Conservation (phyloP, 495 filamentous ascomycete genomes). For the Usnea hakonensis region DNA sequence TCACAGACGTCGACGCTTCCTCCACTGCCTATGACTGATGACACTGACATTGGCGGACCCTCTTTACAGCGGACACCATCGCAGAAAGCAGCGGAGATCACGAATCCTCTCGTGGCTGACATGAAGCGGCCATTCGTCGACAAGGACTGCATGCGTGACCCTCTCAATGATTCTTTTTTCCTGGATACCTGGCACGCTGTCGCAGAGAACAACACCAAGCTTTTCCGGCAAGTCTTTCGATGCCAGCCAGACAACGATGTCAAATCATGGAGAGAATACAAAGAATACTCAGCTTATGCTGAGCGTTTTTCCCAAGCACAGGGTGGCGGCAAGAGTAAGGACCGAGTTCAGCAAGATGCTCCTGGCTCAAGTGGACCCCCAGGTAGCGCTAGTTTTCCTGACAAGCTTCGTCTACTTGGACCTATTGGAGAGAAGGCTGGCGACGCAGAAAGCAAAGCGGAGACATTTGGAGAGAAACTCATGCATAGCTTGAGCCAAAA, state of each 20-base stretch:
- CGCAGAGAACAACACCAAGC: slow-evolving; percentile 87
- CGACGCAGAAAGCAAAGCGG: slow-evolving; percentile 25
- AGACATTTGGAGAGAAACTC: slow-evolving; percentile 30
- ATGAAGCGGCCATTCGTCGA: slow-evolving; percentile 57
- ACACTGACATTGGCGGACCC: slow-evolving; percentile 73
- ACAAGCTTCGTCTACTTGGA: slow-evolving; percentile 25
- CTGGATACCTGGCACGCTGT: slow-evolving; percentile 81
- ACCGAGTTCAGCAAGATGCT: slow-evolving; percentile 38
- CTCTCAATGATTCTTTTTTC: slow-evolving; percentile 73
- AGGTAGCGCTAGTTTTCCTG: slow-evolving; percentile 30
- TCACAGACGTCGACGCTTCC: slow-evolving; percentile 58
- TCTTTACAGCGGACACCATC: slow-evolving; percentile 41
- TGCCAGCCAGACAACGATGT: slow-evolving; percentile 96
- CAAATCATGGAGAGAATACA: slow-evolving; percentile 89
- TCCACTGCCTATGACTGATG: slow-evolving; percentile 56
- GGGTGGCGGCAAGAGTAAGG: slow-evolving; percentile 38
- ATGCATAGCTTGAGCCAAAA: slow-evolving; percentile 18
- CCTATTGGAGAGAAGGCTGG: slow-evolving; percentile 32
- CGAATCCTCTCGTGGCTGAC: slow-evolving; percentile 55
- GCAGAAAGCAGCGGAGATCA: slow-evolving; percentile 34
- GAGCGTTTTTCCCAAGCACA: slow-evolving; percentile 71
- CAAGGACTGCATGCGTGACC: slow-evolving; percentile 71
- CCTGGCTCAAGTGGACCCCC: slow-evolving; percentile 39
- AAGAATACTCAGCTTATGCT: slow-evolving; percentile 71
- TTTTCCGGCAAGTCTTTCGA: slow-evolving; percentile 89